These are phyloP conservation scores for Sugiyamaella smithiae DNA, from an alignment of 805 yeast genomes.

Conservation along the genomic window DNA sequence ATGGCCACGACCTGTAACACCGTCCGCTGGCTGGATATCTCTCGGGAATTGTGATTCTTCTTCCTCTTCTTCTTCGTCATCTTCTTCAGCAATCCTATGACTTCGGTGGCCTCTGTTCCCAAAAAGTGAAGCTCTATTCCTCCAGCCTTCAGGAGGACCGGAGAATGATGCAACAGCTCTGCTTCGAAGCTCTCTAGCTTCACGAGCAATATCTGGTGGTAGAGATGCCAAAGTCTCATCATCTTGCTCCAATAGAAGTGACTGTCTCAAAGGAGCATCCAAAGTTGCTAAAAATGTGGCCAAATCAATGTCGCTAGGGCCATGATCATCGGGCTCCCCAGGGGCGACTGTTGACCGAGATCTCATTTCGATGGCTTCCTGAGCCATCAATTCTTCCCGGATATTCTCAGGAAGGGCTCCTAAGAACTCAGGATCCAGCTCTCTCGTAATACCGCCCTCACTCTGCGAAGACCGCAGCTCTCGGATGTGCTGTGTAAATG, in stretches of 20 bases:
- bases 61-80: slow-evolving; percentile 21
- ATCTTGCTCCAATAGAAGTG: slow-evolving; percentile 33
- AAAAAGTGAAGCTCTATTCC: not conserved
- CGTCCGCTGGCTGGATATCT: slow-evolving; percentile 33
- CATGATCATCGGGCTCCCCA: slow-evolving; percentile 7
- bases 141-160: slow-evolving; percentile 9
- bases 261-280: slow-evolving; percentile 33
- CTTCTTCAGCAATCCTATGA: slow-evolving; percentile 10
- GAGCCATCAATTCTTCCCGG: slow-evolving; percentile 39
- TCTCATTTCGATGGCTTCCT: slow-evolving; percentile 26
- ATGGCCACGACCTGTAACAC: slow-evolving; percentile 5
- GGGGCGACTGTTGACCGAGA: slow-evolving; percentile 16
- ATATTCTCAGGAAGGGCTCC: slow-evolving; percentile 71
- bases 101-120: not conserved
- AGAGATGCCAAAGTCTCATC: slow-evolving; percentile 30
- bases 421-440: slow-evolving; percentile 75
- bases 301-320: slow-evolving; percentile 27
- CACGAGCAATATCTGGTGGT: slow-evolving; percentile 33
- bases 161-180: slow-evolving; percentile 21
- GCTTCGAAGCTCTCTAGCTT: slow-evolving; percentile 30
- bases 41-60: slow-evolving; percentile 33
- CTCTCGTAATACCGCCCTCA: slow-evolving; percentile 50
- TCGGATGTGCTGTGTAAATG: slow-evolving; percentile 76
- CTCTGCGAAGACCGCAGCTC: slow-evolving; percentile 49
- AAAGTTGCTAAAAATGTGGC: slow-evolving; percentile 32